Base-by-base conservation (phyloP, 139 green algal species). In the Picochlorum sp. region DNA sequence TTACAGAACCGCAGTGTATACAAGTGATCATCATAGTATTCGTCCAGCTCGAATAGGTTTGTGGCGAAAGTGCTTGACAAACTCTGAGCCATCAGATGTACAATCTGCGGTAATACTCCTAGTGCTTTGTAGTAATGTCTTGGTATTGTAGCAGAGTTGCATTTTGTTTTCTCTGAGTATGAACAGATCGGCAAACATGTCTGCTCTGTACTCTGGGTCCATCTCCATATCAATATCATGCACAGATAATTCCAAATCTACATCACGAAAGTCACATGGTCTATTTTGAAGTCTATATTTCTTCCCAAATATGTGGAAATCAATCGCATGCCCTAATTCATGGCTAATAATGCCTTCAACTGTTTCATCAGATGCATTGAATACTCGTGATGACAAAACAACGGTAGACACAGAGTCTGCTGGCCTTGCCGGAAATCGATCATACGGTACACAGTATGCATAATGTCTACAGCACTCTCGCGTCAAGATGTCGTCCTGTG, bases 381-480 rank as follows among this genome's bases (percentile, higher is more conserved):
- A 28, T 28, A 67, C 20, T n/a, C 66, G 49, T 18, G 66, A 45
- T 34, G 66, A 57, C 14, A 72, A 44, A 11, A 72, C 57, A 20
- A 72, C 45, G 7, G 66, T 67, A 57, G 58, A 49, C 13, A 64
- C n/a, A 16, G 13, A 52, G 37, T 72, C 65, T 64, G n/a, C 37
- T 49, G 44, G 21, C 34, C 16, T 30, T 11, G 66, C n/a, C 13
- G n/a, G 45, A 47, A 70, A 66, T 34, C 26, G 66, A 34, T 21
- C 37, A 57, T 72, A 72, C 13, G 66, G 66, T 18, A 72, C 57
- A 28, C 37, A 57, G 21, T 47, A 72, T 16, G 66, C 66, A 15
- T 58, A 72, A 62, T 72, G 66, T n/a, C 68, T 30, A 49, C 68
- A 69, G 37, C 72, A 87, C 3, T 61, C 49, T 50, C 47, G 24